These are phyloP conservation scores for Ananas comosus DNA, from an alignment of 176 grass and related monocot genomes.

Conservation along the genomic window DNA sequence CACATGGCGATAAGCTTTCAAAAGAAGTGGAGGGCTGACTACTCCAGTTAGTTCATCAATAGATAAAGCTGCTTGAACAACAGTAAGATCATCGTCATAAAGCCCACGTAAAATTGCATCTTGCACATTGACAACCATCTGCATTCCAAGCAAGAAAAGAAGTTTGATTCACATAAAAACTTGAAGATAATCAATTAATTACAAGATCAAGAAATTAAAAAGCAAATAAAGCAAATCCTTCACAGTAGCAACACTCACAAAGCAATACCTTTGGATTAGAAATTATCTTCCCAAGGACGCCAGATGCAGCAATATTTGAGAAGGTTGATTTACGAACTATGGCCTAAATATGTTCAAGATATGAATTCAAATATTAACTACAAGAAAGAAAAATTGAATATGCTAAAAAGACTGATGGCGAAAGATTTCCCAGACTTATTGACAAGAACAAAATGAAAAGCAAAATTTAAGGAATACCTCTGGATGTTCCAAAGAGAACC, in stretches of 20 bases:
- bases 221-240: neutral
- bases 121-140: slow-evolving; percentile 69
- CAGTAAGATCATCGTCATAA: slow-evolving; percentile 75
- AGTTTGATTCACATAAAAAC: neutral
- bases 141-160: slow-evolving; percentile 23
- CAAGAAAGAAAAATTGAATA: too few relatives aligned
- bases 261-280: slow-evolving; percentile 46
- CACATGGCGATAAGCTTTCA: slow-evolving; percentile 50
- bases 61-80: slow-evolving; percentile 87
- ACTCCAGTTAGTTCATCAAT: slow-evolving; percentile 66
- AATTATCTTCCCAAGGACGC: slow-evolving; percentile 33
- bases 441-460: too few relatives aligned
- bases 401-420: neutral
- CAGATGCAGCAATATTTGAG: slow-evolving; percentile 58
- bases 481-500: slow-evolving; percentile 89
- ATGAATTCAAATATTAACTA: too few relatives aligned
- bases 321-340: slow-evolving; percentile 54
- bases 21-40: slow-evolving; percentile 34
- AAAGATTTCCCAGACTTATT: too few relatives aligned
- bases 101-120: slow-evolving; percentile 58
- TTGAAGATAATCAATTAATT: neutral
- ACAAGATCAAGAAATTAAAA: neutral
- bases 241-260: neutral
- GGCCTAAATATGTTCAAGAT: slow-evolving; percentile 29
- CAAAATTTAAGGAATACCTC: slow-evolving; percentile 42